Base-by-base conservation (phyloP, 306 rosid genomes). In the Pueraria montana region DNA sequence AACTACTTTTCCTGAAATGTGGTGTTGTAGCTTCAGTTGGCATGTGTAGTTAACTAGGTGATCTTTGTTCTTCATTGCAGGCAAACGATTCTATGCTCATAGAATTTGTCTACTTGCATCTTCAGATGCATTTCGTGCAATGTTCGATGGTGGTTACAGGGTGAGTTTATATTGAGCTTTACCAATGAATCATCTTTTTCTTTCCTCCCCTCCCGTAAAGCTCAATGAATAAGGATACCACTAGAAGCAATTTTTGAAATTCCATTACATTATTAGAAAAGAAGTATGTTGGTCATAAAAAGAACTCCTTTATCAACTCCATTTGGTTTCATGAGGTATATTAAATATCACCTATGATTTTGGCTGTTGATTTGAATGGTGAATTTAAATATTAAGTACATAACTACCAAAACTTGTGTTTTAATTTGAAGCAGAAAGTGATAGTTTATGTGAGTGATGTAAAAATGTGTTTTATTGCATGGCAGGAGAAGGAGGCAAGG, bases 101-200 rank as follows among this genome's bases (percentile, higher is more conserved):
- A 91, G 97, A 86, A 94, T 94, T 67, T 92, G 97, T 85, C 86
- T 96, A 62, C 98, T 96, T 58, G 99, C 99, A 59, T 96, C 97
- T 66, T 96, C 99, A 20, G 98, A 91, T 86, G 95, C 97, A 67
- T 96, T 94, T 82, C 99, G 97, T 81, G 99, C 99, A 24, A 96
- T 96, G 99, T 91, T 96, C 84, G 97, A 94, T 85, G 98, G 98
- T 63, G 98, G 95, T 80, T 94, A 94, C 81, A 91, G 95, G 91
- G 97, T 94, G 87, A 85, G 94, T 71, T 40, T 78, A 59, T 36
- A 42, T 12, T 68, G 67, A 62, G 23, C 16, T 49, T 8, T 14
- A 6, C 49, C 18, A 21, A 2, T 55, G 59, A 1, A 49, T 67
- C 59, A 66, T 58, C 3, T 21, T 0, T 48, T 3, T 27, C 32